Evolutionary conservation across 768 basidiomycete genomes (phyloP).

Genomic region (Hypholoma fasciculare): DNA sequence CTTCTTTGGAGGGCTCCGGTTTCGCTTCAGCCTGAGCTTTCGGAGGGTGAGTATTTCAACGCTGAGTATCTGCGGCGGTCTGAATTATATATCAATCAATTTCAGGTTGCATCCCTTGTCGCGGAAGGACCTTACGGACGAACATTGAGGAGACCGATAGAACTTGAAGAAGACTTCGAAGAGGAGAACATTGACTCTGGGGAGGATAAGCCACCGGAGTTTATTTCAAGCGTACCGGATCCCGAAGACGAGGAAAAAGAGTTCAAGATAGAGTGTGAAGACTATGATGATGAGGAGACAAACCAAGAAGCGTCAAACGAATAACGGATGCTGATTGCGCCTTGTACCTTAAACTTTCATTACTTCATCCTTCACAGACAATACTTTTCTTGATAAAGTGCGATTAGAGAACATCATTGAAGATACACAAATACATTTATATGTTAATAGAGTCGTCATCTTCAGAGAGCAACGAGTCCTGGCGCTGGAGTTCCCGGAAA

Average conservation of each 20-base stretch:
- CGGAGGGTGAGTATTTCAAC: slow-evolving; percentile 1
- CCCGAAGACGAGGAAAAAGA: slow-evolving; percentile 12
- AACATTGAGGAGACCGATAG: no score
- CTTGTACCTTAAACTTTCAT: neutral
- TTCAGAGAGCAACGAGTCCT: slow-evolving; percentile 22
- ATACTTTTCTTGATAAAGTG: neutral
- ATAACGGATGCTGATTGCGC: neutral
- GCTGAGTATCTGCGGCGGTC: no score
- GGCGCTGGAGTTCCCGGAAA: slow-evolving; percentile 47
- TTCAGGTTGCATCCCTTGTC: no score
- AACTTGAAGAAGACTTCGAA: no score
- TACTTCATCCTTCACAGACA: neutral
- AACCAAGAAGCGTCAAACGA: neutral
- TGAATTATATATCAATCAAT: no score
- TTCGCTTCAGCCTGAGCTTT: slow-evolving; percentile 15
- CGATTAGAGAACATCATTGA: neutral
- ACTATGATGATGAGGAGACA: neutral
- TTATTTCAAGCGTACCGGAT: slow-evolving; percentile 11
- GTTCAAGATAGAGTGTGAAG: slow-evolving; percentile 13
- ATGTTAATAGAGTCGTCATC: slow-evolving; percentile 10
- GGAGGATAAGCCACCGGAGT: slow-evolving; percentile 1
- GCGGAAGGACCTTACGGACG: no score
- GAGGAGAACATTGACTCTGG: no score
- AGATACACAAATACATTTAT: slow-evolving; percentile 2
- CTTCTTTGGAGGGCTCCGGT: slow-evolving; percentile 22